Evolutionary conservation across 345 rosid genomes (phyloP).

Genomic region (Pseudoturritis turrita): DNA sequence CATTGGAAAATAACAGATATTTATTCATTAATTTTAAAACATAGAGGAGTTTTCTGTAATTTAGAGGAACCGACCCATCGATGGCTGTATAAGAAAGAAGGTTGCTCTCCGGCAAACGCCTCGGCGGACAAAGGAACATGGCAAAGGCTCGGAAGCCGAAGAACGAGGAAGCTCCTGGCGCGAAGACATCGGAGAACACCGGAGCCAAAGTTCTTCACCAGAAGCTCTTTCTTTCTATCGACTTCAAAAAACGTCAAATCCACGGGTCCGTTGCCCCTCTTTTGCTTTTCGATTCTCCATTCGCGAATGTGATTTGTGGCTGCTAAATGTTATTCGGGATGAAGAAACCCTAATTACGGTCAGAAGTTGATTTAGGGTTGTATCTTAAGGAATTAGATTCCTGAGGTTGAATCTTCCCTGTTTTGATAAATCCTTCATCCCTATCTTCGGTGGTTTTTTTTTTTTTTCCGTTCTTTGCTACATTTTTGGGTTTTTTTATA

Average conservation of each 20-base stretch:
- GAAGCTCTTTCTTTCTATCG: conserved; percentile 89
- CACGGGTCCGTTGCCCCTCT: conserved; percentile 55
- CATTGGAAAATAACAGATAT: neutral
- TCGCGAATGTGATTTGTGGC: neutral
- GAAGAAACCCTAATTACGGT: conserved; percentile 9
- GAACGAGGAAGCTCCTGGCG: conserved; percentile 62
- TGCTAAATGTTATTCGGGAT: conserved; percentile 1
- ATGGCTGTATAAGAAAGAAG: neutral
- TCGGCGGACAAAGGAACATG: conserved; percentile 39
- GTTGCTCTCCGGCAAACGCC: conserved; percentile 4
- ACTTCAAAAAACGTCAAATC: conserved; percentile 63
- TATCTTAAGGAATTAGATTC: neutral
- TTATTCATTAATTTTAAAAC: neutral
- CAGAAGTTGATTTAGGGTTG: neutral
- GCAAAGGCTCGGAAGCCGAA: conserved; percentile 87
- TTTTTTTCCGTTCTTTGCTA: too few relatives aligned
- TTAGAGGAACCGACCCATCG: neutral
- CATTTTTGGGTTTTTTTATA: conserved; percentile 13
- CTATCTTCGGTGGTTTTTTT: neutral
- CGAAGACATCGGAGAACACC: conserved; percentile 56
- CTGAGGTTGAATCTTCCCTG: neutral
- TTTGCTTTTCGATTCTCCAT: conserved; percentile 3
- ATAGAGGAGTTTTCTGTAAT: conserved; percentile 3
- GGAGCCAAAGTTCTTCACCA: conserved; percentile 86
- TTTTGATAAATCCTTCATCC: neutral